These are phyloP conservation scores for Aspergillus affinis DNA, from an alignment of 495 filamentous ascomycete species.

Conservation along the genomic window DNA sequence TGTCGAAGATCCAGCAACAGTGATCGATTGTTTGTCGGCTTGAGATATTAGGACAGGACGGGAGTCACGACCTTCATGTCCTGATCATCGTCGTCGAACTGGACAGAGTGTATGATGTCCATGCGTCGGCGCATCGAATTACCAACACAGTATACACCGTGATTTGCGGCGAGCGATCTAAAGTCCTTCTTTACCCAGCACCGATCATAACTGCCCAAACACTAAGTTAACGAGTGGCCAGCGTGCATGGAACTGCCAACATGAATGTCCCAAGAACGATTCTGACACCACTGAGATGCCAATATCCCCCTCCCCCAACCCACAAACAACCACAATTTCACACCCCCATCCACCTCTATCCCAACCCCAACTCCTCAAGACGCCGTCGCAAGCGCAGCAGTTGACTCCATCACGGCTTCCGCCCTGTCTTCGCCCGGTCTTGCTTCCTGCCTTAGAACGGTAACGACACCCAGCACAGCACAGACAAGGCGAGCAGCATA, in stretches of 20 bases:
- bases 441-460: background rate
- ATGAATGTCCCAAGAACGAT: background rate
- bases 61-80: background rate
- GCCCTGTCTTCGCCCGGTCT: background rate
- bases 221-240: background rate
- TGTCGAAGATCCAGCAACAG: slow-evolving; percentile 45
- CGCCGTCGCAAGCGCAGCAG: too few species aligned
- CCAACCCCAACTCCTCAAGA: too few species aligned
- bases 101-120: slow-evolving; percentile 5
- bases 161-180: background rate
- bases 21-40: background rate
- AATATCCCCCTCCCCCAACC: background rate
- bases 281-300: background rate
- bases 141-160: background rate
- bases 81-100: background rate
- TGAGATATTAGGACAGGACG: background rate
- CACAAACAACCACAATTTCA: background rate
- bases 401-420: too few species aligned
- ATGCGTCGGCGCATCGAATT: background rate
- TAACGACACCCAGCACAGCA: background rate
- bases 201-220: too few species aligned
- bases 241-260: background rate
- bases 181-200: background rate
- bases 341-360: too few species aligned
- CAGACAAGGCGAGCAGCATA: background rate